Conservation (phyloP, 164 flowering plant species). For the Magnolia sinica region DNA sequence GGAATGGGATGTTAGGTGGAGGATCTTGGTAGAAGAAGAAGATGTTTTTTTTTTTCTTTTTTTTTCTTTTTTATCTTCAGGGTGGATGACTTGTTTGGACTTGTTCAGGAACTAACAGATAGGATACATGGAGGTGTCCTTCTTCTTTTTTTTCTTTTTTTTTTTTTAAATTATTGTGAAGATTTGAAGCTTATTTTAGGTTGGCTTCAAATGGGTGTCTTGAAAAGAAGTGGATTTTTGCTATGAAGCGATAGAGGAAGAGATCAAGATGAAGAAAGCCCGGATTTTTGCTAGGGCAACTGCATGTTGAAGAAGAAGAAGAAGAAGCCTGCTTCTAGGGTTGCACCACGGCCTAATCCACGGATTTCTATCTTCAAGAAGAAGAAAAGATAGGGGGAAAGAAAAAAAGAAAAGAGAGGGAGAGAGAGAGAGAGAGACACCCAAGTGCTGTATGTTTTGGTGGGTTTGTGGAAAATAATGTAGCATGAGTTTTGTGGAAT, state of each 20-base stretch:
- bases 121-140: constrained; percentile 18
- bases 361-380: constrained; percentile 5
- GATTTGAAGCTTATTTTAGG: constrained; percentile 34
- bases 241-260: not conserved
- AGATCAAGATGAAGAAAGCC: constrained; percentile 1
- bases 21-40: constrained; percentile 64
- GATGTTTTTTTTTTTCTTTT: constrained; percentile 4
- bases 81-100: constrained; percentile 23
- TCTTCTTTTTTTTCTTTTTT: constrained; percentile 4
- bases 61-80: constrained; percentile 11
- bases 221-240: constrained; percentile 8
- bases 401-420: no score
- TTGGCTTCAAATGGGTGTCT: constrained; percentile 34
- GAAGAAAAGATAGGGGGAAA: not conserved
- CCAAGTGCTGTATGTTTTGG: constrained; percentile 13
- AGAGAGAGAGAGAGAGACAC: not conserved
- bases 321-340: constrained; percentile 4
- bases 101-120: constrained; percentile 28
- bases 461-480: constrained; percentile 17
- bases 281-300: constrained; percentile 13
- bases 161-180: constrained; percentile 12
- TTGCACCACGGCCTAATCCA: constrained; percentile 11
- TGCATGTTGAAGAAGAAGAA: not conserved
- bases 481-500: constrained; percentile 7
- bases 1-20: constrained; percentile 87